Base-by-base conservation (phyloP, 805 yeast genomes). In the Cyberlindnera mrakii region DNA sequence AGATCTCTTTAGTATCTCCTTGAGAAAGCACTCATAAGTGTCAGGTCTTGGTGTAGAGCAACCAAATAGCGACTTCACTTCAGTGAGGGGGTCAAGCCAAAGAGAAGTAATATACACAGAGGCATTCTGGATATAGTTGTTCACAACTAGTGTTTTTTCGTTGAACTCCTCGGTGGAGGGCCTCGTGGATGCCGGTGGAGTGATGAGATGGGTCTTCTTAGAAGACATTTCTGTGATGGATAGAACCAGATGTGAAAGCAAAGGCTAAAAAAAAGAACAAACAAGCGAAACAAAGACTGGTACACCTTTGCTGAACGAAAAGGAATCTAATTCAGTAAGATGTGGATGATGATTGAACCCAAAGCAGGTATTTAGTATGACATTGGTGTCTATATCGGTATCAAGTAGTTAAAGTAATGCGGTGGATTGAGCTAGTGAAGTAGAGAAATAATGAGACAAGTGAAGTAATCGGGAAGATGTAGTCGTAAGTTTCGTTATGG, bases 1-100 rank as follows among this genome's bases (percentile, higher is more conserved):
- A 14, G 86, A 79, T 40, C 80, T 59, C 46, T 60, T 63, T 50
- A 75, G 52, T 33, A 75, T 65, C 52, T 72, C 75, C 30, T 60
- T 61, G 37, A 74, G 55, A 44, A 62, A 73, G 6, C 5, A 11
- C 20, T 49, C 44, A 32, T 36, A 48, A n/a, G 39, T 41, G 9
- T 25, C 39, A n/a, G 35, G 17, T 10, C 27, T 37, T 23, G 30
- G 18, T 15, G 19, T 31, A 16, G 39, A 29, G 15, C 17, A 30
- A 9, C n/a, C 20, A 17, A 35, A 33, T 35, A 16, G 11, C 2
- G 35, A 15, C 14, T 17, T 14, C 13, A 42, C 33, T 15, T 20
- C 31, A 19, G 34, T n/a, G 32, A 27, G 40, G 19, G 52, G 45
- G 23, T 41, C 37, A 29, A 43, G 46, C 58, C 58, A 56, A 18